A percentile compares a stretch with the other conserved stretches of the same genome.
These are phyloP conservation scores for Penicillium taxi DNA, from an alignment of 495 filamentous ascomycete genomes.

Conservation along the genomic window DNA sequence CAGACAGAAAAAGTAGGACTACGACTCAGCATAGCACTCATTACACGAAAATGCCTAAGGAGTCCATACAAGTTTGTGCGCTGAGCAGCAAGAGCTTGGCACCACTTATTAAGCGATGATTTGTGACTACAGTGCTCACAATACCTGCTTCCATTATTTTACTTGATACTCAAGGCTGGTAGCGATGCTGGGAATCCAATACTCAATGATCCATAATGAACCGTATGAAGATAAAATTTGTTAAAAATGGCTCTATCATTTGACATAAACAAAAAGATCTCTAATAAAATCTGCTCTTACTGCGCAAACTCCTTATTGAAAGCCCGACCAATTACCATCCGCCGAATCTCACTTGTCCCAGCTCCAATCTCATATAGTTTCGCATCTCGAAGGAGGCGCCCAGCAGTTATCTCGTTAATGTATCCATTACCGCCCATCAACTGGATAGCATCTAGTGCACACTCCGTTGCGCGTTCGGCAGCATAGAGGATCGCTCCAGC, in stretches of 20 bases:
- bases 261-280: constrained; percentile 2
- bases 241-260: no score
- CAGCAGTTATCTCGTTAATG: constrained; percentile 88
- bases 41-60: no score
- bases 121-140: no score
- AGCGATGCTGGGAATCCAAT: no score
- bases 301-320: constrained; percentile 91
- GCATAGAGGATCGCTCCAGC: constrained; percentile 92
- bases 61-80: no score
- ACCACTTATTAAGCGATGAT: no score
- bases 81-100: no score
- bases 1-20: constrained; percentile 15
- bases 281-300: constrained; percentile 1
- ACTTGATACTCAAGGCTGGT: no score
- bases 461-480: constrained; percentile 86
- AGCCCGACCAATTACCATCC: constrained; percentile 89
- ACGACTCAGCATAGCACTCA: no score
- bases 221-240: constrained; percentile 6
- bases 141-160: no score
- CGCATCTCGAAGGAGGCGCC: constrained; percentile 75
- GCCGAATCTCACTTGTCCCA: constrained; percentile 85
- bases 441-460: constrained; percentile 84
- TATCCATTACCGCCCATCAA: constrained; percentile 94
- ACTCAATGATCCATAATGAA: constrained; percentile 7
- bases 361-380: constrained; percentile 97